These are phyloP conservation scores for Colletotrichum phormii DNA, from an alignment of 2,329 filamentous ascomycete species.

Conservation along the genomic window DNA sequence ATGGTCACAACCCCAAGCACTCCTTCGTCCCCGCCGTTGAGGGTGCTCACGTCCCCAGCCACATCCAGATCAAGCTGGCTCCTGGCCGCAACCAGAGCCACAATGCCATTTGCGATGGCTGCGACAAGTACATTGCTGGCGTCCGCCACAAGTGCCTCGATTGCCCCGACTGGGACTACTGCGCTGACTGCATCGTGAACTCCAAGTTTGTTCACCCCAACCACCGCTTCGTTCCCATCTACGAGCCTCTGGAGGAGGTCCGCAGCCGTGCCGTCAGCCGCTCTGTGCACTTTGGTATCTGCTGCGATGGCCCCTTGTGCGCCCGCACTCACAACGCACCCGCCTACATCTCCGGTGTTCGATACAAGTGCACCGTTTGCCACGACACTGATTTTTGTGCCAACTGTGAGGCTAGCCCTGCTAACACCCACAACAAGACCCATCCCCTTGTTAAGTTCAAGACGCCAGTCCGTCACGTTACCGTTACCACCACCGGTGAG, in stretches of 20 bases:
- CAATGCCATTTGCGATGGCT: slow-evolving; percentile 93
- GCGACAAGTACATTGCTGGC: slow-evolving; percentile 87
- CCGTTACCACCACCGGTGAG: slow-evolving; percentile 86
- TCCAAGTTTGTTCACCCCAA: slow-evolving; percentile 78
- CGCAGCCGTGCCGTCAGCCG: slow-evolving; percentile 52
- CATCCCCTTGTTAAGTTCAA: slow-evolving; percentile 98
- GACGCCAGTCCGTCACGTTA: slow-evolving; percentile 89
- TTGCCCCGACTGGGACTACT: slow-evolving; percentile 98
- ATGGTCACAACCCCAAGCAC: slow-evolving; percentile 93
- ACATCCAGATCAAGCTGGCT: slow-evolving; percentile 75
- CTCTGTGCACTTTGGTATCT: slow-evolving; percentile 82
- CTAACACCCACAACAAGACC: slow-evolving; percentile 90
- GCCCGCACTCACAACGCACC: slow-evolving; percentile 62
- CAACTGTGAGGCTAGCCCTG: slow-evolving; percentile 89
- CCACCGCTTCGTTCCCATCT: slow-evolving; percentile 91
- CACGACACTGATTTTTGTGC: slow-evolving; percentile 96
- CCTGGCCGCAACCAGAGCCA: slow-evolving; percentile 86
- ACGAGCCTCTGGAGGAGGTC: slow-evolving; percentile 71
- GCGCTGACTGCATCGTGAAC: slow-evolving; percentile 77
- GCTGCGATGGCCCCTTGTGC: slow-evolving; percentile 95
- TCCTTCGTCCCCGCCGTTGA: slow-evolving; percentile 77
- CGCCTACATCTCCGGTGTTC: slow-evolving; percentile 82
- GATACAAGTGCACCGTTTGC: slow-evolving; percentile 98
- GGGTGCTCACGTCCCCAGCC: slow-evolving; percentile 69
- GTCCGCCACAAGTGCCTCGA: slow-evolving; percentile 96